These are phyloP conservation scores for Lippia alba DNA, from an alignment of 305 asterid genomes.

Conservation along the genomic window DNA sequence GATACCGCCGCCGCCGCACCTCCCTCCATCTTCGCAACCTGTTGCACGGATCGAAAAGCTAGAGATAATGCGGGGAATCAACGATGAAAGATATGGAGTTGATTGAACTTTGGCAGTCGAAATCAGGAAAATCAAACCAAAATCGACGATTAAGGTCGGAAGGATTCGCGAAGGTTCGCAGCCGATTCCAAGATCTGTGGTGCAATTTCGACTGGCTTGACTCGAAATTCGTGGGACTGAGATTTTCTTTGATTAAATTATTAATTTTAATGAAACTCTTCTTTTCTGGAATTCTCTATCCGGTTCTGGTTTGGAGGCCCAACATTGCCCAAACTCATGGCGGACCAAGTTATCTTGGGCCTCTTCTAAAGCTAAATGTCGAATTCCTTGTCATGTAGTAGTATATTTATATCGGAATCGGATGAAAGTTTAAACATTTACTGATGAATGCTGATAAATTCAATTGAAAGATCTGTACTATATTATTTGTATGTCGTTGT, in stretches of 20 bases:
- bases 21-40: slow-evolving; percentile 56
- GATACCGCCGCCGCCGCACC: slow-evolving; percentile 60
- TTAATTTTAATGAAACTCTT: too few species aligned
- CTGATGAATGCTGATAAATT: too few species aligned
- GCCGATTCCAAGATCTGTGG: slow-evolving; percentile 34
- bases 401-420: too few species aligned
- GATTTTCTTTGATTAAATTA: too few species aligned
- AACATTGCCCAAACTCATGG: not conserved
- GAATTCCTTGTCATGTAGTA: too few species aligned
- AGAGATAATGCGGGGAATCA: slow-evolving; percentile 14
- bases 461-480: too few species aligned
- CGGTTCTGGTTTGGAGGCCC: not conserved
- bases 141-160: slow-evolving; percentile 20
- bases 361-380: too few species aligned
- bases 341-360: not conserved
- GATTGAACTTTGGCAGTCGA: not conserved
- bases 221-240: not conserved
- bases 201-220: slow-evolving; percentile 37
- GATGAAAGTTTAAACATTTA: too few species aligned
- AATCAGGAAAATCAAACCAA: not conserved
- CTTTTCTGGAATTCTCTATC: slow-evolving; percentile 14
- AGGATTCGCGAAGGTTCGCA: slow-evolving; percentile 35
- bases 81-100: slow-evolving; percentile 1
- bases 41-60: slow-evolving; percentile 15
- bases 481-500: too few species aligned